Evolutionary conservation across 257 asterid genomes (phyloP).

Genomic region (Eustoma russellianum): DNA sequence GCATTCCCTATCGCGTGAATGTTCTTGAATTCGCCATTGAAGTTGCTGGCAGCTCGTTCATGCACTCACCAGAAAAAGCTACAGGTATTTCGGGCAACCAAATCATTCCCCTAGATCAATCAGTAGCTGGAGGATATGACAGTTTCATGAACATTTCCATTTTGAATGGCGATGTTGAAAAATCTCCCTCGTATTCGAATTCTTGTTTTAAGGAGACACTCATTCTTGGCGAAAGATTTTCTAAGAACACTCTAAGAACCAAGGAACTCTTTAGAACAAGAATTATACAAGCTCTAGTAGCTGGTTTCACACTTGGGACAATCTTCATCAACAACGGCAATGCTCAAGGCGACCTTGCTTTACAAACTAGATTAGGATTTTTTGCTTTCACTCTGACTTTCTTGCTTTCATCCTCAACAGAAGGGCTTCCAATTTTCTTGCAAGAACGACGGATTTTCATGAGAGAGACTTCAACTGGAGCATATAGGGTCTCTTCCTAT

Average conservation of each 20-base stretch:
- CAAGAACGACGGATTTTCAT: conserved; percentile 60
- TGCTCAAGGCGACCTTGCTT: conserved; percentile 26
- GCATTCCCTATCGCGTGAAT: conserved; percentile 54
- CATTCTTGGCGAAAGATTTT: conserved; percentile 52
- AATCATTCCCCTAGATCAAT: conserved; percentile 6
- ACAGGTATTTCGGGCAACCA: conserved; percentile 15
- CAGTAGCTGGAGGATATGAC: conserved; percentile 1
- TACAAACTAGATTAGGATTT: conserved; percentile 65
- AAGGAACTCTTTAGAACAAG: conserved; percentile 66
- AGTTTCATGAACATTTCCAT: conserved; percentile 1
- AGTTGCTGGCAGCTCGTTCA: conserved; percentile 15
- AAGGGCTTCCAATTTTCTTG: conserved; percentile 74
- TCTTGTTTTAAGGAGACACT: conserved; percentile 33
- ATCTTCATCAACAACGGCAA: conserved; percentile 53
- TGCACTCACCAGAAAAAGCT: conserved; percentile 19
- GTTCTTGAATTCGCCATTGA: conserved; percentile 78
- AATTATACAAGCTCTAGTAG: conserved; percentile 42
- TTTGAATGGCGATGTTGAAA: background rate
- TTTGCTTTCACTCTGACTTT: conserved; percentile 75
- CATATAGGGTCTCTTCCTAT: conserved; percentile 76
- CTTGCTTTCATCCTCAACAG: conserved; percentile 65
- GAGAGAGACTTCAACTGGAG: conserved; percentile 66
- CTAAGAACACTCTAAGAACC: conserved; percentile 64
- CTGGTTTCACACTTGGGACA: conserved; percentile 59
- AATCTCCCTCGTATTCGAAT: conserved; percentile 26